Base-by-base conservation (phyloP, 768 basidiomycete genomes). In the Suillus decipiens region DNA sequence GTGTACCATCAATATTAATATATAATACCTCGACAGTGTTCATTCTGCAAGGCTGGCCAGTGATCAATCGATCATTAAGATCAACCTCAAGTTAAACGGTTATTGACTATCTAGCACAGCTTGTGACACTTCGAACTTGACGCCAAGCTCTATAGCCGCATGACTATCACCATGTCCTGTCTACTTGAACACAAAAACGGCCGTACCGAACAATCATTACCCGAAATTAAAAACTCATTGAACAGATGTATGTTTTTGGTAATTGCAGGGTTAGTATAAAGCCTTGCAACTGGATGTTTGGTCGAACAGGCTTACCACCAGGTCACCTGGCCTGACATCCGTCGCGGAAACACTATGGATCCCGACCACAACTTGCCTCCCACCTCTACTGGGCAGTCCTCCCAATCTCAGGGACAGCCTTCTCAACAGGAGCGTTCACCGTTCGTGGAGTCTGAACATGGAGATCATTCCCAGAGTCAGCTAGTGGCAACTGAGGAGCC, bases 321-420 rank as follows among this genome's bases (percentile, higher is more conserved):
- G 54, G 14, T n/a, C 36, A 24, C 54, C 14, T 22, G 24, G 50
- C 24, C 19, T 34, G 31, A 14, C 43, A 17, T 45, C 10, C 34
- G 28, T 58, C 42, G n/a, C 60, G 41, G 45, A 39, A 28, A 55
- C 15, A 58, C 7, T 39, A 73, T 73, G 72, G 67, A 73, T 53
- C 53, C 15, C 14, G 61, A 50, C 2, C 66, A 22, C 50, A 31
- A 50, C 9, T 36, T 53, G 5, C 65, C 36, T 15, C 5, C 28
- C 2, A n/a, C 31, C 7, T 15, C 59, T 33, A 51, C 33, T 14
- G 33, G 56, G 17, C 66, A 51, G 47, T 28, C 48, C n/a, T 39
- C 61, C 9, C 66, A 50, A 22, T 7, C 19, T 34, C 47, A 50
- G 58, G 53, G 37, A 31, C 11, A 2, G 31, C 36, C 31, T n/a